Evolutionary conservation across 1,284 basidiomycete species (phyloP).

Genomic region (Tylopilus orsonianus): DNA sequence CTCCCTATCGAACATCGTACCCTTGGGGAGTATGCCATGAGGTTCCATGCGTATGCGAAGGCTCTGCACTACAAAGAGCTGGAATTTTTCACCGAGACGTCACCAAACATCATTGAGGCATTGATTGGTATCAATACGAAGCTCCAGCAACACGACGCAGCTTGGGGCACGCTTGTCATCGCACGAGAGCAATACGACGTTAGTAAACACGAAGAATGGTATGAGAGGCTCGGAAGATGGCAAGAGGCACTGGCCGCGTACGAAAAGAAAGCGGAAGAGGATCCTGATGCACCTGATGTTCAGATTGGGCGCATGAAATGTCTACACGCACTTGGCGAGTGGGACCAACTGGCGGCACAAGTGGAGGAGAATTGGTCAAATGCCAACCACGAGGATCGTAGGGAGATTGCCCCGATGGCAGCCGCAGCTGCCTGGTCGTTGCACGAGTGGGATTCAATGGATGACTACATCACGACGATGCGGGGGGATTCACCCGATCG

Average conservation of each 20-base stretch:
- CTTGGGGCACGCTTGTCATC: constrained; percentile 90
- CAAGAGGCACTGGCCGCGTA: constrained; percentile 91
- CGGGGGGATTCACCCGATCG: constrained; percentile 91
- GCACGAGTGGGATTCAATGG: constrained; percentile 98
- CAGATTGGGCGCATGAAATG: constrained; percentile 94
- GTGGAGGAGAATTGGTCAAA: constrained; percentile 91
- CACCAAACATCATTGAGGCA: constrained; percentile 88
- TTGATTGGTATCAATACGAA: constrained; percentile 98
- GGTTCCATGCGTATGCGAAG: constrained; percentile 96
- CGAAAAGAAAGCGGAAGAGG: constrained; percentile 72
- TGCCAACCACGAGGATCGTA: constrained; percentile 81
- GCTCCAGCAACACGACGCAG: constrained; percentile 95
- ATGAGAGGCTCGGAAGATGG: constrained; percentile 96
- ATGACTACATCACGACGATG: constrained; percentile 95
- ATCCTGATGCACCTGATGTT: constrained; percentile 71
- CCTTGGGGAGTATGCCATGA: constrained; percentile 91
- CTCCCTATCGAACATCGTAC: constrained; percentile 93
- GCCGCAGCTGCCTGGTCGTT: constrained; percentile 97
- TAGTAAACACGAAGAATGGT: constrained; percentile 94
- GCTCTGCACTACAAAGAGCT: constrained; percentile 99
- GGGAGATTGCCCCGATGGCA: constrained; percentile 94
- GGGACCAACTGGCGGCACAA: constrained; percentile 88
- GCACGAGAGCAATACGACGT: constrained; percentile 86
- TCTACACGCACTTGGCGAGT: constrained; percentile 96
- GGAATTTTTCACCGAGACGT: constrained; percentile 92